Evolutionary conservation across 2,329 filamentous ascomycete genomes (phyloP).

Genomic region (Trichothecium roseum): DNA sequence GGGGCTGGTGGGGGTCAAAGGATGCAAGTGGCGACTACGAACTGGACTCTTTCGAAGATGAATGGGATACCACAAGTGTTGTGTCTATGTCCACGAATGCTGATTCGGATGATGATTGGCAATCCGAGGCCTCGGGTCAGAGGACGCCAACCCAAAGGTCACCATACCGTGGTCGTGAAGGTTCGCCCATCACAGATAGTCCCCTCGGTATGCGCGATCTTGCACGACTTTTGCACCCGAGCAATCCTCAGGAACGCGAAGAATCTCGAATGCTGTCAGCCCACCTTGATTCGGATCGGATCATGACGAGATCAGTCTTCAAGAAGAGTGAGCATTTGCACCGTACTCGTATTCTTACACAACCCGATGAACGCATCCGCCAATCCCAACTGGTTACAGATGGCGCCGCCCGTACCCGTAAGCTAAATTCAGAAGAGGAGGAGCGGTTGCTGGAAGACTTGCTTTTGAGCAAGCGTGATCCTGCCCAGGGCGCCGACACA

Average conservation of each 20-base stretch:
- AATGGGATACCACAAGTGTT: conserved; percentile 71
- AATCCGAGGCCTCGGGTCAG: conserved; percentile 40
- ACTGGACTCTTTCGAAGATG: conserved; percentile 41
- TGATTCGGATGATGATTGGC: conserved; percentile 34
- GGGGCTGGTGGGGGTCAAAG: conserved; percentile 74
- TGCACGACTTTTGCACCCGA: conserved; percentile 72
- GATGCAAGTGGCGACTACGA: conserved; percentile 74
- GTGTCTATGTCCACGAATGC: conserved; percentile 42
- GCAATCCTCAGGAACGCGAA: conserved; percentile 63
- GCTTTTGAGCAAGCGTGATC: conserved; percentile 39
- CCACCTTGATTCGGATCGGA: conserved; percentile 59
- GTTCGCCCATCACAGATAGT: conserved; percentile 49
- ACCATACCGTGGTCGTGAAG: conserved; percentile 35
- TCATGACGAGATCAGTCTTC: conserved; percentile 77
- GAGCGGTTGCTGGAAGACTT: conserved; percentile 51
- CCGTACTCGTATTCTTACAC: conserved; percentile 50
- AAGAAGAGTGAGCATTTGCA: conserved; percentile 57
- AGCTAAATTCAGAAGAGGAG: conserved; percentile 47
- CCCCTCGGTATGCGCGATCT: conserved; percentile 59
- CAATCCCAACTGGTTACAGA: neutral
- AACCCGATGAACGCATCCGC: conserved; percentile 12
- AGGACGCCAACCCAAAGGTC: conserved; percentile 65
- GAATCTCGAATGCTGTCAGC: conserved; percentile 75
- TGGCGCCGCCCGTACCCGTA: conserved; percentile 16
- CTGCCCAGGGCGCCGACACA: conserved; percentile 4